phyloP scores from a whole-genome alignment of 441 rosid species.

The Syzygium malaccense region DNA sequence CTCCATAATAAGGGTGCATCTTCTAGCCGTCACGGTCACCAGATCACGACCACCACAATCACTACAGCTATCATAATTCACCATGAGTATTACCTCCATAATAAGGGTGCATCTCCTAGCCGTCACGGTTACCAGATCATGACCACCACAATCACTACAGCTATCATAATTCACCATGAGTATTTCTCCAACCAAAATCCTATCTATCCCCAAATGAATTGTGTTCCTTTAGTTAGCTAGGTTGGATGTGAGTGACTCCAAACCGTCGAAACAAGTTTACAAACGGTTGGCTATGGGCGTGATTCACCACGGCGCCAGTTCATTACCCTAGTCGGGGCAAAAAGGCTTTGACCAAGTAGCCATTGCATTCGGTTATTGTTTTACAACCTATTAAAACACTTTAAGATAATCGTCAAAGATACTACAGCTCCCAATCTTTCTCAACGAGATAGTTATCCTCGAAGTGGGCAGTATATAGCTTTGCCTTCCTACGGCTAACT shows the following conservation, averaged over 20 bases:
- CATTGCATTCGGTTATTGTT: neutral
- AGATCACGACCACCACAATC: no score
- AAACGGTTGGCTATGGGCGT: neutral
- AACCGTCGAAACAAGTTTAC: neutral
- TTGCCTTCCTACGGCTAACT: neutral
- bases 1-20: no score
- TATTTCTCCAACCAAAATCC: neutral
- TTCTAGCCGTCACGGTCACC: neutral
- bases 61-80: neutral
- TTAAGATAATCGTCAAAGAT: neutral
- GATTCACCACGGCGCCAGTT: neutral
- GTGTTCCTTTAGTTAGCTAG: neutral
- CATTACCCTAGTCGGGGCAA: neutral
- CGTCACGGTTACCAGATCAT: no score
- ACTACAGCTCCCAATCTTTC: neutral
- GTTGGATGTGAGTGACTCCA: neutral
- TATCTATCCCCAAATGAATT: neutral
- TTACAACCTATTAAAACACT: neutral
- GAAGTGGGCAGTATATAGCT: neutral
- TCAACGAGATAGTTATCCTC: neutral
- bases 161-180: neutral
- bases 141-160: no score
- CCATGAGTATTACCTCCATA: no score
- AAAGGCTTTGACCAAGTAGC: neutral
- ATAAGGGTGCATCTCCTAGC: neutral